A percentile compares a stretch with the other conserved stretches of the same genome.
phyloP scores from a whole-genome alignment of 2,329 filamentous ascomycete species.

The Hymenoscyphus infarciens region DNA sequence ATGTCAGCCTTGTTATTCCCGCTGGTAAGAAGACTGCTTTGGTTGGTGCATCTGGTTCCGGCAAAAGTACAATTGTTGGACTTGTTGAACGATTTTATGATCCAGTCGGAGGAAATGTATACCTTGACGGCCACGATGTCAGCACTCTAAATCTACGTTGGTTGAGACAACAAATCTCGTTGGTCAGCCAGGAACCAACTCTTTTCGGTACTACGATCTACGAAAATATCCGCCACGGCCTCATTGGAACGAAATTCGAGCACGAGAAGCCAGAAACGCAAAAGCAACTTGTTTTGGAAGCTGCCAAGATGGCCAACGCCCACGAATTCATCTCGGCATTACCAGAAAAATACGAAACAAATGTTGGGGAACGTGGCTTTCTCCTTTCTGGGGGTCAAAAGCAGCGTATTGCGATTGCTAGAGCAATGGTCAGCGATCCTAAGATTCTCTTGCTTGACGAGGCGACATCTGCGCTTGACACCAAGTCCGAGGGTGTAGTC shows the following conservation, averaged over 20 bases:
- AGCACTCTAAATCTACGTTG: slow-evolving; percentile 79
- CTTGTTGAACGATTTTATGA: slow-evolving; percentile 93
- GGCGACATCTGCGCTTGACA: slow-evolving; percentile 89
- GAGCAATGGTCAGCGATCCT: slow-evolving; percentile 85
- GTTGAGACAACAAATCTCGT: slow-evolving; percentile 86
- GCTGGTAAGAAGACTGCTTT: slow-evolving; percentile 90
- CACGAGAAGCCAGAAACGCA: slow-evolving; percentile 64
- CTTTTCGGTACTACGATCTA: slow-evolving; percentile 88
- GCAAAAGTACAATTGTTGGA: slow-evolving; percentile 92
- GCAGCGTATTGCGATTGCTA: slow-evolving; percentile 91
- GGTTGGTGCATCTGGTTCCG: slow-evolving; percentile 89
- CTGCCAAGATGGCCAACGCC: slow-evolving; percentile 87
- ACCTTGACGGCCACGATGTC: slow-evolving; percentile 80
- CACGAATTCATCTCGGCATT: slow-evolving; percentile 84
- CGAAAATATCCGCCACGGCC: slow-evolving; percentile 83
- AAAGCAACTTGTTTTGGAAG: slow-evolving; percentile 68
- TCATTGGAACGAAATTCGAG: slow-evolving; percentile 81
- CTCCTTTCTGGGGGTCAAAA: slow-evolving; percentile 93
- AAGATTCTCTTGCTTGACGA: slow-evolving; percentile 92
- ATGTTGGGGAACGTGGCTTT: slow-evolving; percentile 94
- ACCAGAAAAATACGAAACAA: slow-evolving; percentile 86
- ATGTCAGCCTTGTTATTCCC: slow-evolving; percentile 74
- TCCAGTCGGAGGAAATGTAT: slow-evolving; percentile 74
- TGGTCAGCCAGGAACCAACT: slow-evolving; percentile 90
- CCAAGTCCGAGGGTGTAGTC: slow-evolving; percentile 89